Evolutionary conservation across 768 basidiomycete species (phyloP), one percentile per base, ranked within the genome.

Genomic region (Russula griseocarnosa): DNA sequence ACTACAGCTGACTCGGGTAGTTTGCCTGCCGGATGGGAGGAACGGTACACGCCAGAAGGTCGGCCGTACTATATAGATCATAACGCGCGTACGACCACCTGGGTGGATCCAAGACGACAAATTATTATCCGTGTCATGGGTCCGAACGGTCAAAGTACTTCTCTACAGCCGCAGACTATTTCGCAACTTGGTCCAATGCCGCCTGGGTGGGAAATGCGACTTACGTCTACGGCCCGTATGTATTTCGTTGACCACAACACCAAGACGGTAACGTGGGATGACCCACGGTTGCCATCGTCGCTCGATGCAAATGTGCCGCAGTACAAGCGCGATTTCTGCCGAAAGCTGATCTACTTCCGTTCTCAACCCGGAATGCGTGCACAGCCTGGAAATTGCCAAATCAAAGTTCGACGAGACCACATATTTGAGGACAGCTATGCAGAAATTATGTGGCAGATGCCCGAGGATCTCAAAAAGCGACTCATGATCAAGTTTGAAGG

Each of bases 171-270:
- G 9, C 95, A 97, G 74, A 89, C 94, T 11, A 96, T 98, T 62
- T 92, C 92, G 14, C 96, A 98, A 73, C 88, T 99, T 26, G 97
- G 97, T 3, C 97, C 97, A 32, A 76, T 99, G 22, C 97, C 97
- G 5, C 94, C 92, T 46, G 97, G 97, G 60, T 99, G 97, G 97
- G 97, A 99, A 76, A 99, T 99, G 97, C 92, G 97, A 52, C 88
- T 99, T 58, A 99, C 97, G 7, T 88, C 91, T 4, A 98, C 97
- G 1, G 96, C 97, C 1, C 87, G 97, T 54, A 96, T 99, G 8
- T 99, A 99, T 80, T 99, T 99, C 73, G 97, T 99, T 58, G 97
- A 99, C 75, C 97, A 99, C 79, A 98, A 98, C 78, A 98, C 97
- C 60, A 98, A 98, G 84, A 99, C 97, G 36, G 98, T 97, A 34